These are phyloP conservation scores for Saccharomyces paradoxus DNA, from an alignment of 805 yeast species.

Conservation along the genomic window DNA sequence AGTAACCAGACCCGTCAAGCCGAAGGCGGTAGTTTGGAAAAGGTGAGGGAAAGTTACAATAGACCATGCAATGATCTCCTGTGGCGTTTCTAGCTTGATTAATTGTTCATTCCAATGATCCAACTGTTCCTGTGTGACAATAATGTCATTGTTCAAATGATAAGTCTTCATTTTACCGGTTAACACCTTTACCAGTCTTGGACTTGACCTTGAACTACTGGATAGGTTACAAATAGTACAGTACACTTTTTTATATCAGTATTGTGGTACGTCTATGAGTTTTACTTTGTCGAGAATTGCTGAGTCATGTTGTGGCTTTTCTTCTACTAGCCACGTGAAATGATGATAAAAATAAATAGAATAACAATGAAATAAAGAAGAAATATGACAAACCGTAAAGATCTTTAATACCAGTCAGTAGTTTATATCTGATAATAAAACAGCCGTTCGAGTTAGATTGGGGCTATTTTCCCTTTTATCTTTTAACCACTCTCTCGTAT, in stretches of 20 bases:
- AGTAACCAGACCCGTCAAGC: slow-evolving; percentile 84
- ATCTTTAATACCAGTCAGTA: neutral
- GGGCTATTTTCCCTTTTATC: neutral
- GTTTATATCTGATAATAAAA: neutral
- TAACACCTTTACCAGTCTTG: neutral
- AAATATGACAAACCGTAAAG: neutral
- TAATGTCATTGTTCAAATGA: slow-evolving; percentile 26
- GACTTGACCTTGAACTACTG: neutral
- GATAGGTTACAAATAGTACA: neutral
- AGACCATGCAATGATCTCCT: slow-evolving; percentile 76
- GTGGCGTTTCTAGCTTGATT: slow-evolving; percentile 44
- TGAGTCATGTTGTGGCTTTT: neutral
- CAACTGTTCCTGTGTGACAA: slow-evolving; percentile 46
- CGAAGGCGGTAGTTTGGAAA: slow-evolving; percentile 91
- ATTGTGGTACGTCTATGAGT: neutral
- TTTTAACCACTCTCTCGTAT: neutral
- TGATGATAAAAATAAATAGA: neutral
- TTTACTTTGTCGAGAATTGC: neutral
- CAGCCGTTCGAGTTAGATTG: neutral
- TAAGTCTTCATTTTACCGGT: slow-evolving; percentile 4
- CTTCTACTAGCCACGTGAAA: neutral
- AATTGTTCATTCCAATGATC: slow-evolving; percentile 59
- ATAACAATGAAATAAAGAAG: neutral
- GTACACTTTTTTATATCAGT: neutral
- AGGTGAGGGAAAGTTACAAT: slow-evolving; percentile 71